A percentile compares a stretch with the other conserved stretches of the same genome.
phyloP scores from a whole-genome alignment of 129 eudicot species.

The Flaveria linearis region DNA sequence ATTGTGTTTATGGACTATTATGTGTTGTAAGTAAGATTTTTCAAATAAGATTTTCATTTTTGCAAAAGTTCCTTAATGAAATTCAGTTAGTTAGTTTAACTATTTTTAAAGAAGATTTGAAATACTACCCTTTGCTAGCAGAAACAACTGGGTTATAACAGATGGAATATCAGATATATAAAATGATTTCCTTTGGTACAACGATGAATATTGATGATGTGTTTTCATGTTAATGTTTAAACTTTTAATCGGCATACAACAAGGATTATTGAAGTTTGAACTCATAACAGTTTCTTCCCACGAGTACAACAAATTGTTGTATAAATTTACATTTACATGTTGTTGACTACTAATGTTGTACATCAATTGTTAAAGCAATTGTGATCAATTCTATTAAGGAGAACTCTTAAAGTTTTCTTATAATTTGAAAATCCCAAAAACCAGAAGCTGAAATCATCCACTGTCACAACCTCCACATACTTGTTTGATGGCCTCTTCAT shows the following conservation, averaged over 20 bases:
- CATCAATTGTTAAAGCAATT: slow-evolving; percentile 22
- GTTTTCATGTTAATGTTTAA: too few relatives aligned
- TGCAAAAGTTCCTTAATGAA: too few relatives aligned
- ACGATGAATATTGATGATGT: neutral
- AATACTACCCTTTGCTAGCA: neutral
- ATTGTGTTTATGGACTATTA: too few relatives aligned
- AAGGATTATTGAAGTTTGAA: neutral
- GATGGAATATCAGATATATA: too few relatives aligned
- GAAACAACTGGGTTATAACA: too few relatives aligned
- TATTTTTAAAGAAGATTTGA: neutral
- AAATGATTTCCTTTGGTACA: neutral
- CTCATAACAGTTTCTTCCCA: neutral
- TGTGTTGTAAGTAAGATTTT: too few relatives aligned
- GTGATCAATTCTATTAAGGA: slow-evolving; percentile 14
- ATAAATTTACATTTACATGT: slow-evolving; percentile 20
- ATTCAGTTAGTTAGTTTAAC: neutral
- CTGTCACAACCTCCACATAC: slow-evolving; percentile 33
- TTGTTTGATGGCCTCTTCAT: slow-evolving; percentile 31
- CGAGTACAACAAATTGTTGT: neutral
- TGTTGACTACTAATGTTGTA: neutral
- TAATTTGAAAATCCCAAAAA: slow-evolving; percentile 27
- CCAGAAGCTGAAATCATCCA: slow-evolving; percentile 45
- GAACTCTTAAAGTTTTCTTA: slow-evolving; percentile 23
- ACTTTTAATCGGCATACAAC: neutral
- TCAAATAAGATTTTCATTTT: too few relatives aligned